Evolutionary conservation across 2,329 filamentous ascomycete genomes (phyloP), one percentile per base, ranked within the genome.

Genomic region (Piedraia hortae): DNA sequence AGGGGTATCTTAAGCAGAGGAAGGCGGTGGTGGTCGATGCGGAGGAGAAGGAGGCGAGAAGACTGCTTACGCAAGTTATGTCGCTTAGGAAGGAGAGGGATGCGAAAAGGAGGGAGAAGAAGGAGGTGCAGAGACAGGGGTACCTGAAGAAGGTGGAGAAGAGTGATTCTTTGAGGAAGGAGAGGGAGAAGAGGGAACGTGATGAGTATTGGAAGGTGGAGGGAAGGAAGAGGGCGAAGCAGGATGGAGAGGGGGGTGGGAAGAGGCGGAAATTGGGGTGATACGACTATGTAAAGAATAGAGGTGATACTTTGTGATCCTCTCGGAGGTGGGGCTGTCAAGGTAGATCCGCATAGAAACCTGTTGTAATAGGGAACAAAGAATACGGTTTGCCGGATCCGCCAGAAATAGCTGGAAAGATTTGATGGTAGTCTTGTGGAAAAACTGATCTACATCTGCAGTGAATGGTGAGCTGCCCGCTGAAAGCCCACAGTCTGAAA

Each of bases 201-300:
- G 71, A 89, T 44, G 80, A 90, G 36, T 97, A 66, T 42, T 97
- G 85, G 85, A 57, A 65, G 36, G 67, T 66, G 37, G 88, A 97
- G 49, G 85, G 85, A 6, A 74, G 70, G 53, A 75, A 74, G 52
- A 54, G 69, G 34, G 53, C 49, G 10, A 54, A 52, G 22, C 56
- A 50, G 10, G 57, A 47, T 26, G 59, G 54, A 14, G 46, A 38
- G 6, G 37, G 35, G 12, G 36, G 34, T 15, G 37, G 31, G 15
- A 22, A 22, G 21, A 22, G 19, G 19, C n/a, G n/a, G n/a, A n/a
- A n/a, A n/a, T n/a, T n/a, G n/a, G n/a, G n/a, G n/a, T n/a, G n/a
- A n/a, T n/a, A n/a, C n/a, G n/a, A n/a, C n/a, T n/a, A n/a, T n/a
- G n/a, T n/a, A n/a, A n/a, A n/a, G n/a, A n/a, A n/a, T n/a, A n/a